Percentiles rank a stretch among this genome's conserved stretches.
Conservation (phyloP, 192 early-diverging fungal genomes). For the Coemansia sp. region DNA sequence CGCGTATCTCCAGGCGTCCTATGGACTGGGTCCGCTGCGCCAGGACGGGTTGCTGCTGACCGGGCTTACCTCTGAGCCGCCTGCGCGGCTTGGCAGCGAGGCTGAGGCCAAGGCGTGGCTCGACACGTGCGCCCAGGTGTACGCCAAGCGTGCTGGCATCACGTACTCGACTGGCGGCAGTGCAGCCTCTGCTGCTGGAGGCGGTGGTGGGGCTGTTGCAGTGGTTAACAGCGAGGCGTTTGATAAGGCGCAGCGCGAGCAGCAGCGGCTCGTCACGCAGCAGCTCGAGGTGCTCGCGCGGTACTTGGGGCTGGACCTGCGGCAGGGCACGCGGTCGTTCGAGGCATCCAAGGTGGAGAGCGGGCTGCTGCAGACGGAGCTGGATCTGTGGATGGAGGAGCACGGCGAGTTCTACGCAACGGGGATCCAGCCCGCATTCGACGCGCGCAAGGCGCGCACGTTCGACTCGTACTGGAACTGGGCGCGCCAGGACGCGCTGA, state of each 20-base stretch:
- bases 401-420: conserved; percentile 90
- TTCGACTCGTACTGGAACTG: conserved; percentile 99
- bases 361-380: conserved; percentile 75
- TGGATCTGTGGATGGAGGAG: conserved; percentile 91
- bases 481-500: conserved; percentile 59
- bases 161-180: conserved; percentile 10
- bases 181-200: conserved; percentile 61
- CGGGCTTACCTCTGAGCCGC: conserved; percentile 82
- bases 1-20: conserved; percentile 67
- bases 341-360: conserved; percentile 72
- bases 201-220: conserved; percentile 63
- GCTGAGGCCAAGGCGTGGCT: conserved; percentile 85
- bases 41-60: conserved; percentile 76
- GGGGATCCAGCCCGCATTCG: conserved; percentile 85
- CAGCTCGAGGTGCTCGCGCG: conserved; percentile 76
- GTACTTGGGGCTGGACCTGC: conserved; percentile 88
- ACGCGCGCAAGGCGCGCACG: conserved; percentile 76
- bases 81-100: conserved; percentile 71
- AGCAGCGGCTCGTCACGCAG: conserved; percentile 69
- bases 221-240: conserved; percentile 89
- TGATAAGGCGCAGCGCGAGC: conserved; percentile 70
- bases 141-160: conserved; percentile 75
- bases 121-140: conserved; percentile 65
- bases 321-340: conserved; percentile 79
- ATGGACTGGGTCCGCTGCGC: conserved; percentile 63